Percentiles rank a stretch among this genome's conserved stretches.
phyloP scores from a whole-genome alignment of 2,329 filamentous ascomycete genomes.

The Phyllachora maydis region DNA sequence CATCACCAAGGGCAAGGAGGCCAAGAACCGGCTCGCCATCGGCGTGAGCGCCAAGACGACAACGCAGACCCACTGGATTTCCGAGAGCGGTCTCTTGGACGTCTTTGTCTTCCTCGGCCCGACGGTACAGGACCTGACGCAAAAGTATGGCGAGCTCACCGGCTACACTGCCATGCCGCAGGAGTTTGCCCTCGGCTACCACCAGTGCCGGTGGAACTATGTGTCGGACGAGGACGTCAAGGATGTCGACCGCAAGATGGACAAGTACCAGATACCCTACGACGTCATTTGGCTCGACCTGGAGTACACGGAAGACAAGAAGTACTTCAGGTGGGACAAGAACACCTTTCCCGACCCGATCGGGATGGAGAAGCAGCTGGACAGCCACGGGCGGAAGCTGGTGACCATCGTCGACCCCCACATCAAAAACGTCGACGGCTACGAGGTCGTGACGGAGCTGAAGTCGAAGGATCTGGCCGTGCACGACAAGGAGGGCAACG shows the following conservation, averaged over 20 bases:
- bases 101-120: conserved; percentile 90
- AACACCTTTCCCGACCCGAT: conserved; percentile 69
- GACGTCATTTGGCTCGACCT: conserved; percentile 52
- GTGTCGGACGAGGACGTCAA: conserved; percentile 42
- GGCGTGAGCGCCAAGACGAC: conserved; percentile 47
- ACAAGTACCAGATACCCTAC: conserved; percentile 39
- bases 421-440: conserved; percentile 79
- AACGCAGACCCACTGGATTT: conserved; percentile 93
- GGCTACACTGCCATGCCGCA: conserved; percentile 55
- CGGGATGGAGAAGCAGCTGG: conserved; percentile 74
- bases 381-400: conserved; percentile 49
- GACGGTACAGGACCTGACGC: conserved; percentile 61
- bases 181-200: conserved; percentile 42
- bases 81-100: conserved; percentile 74
- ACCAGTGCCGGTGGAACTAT: conserved; percentile 46
- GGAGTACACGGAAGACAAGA: conserved; percentile 42
- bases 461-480: conserved; percentile 69
- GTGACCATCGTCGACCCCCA: conserved; percentile 76
- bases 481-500: conserved; percentile 71
- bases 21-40: conserved; percentile 57
- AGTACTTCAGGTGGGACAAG: conserved; percentile 37
- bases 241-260: conserved; percentile 50
- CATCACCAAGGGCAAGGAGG: conserved; percentile 59
- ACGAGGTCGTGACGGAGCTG: conserved; percentile 58
- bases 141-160: conserved; percentile 73